Conservation (phyloP, 73 alveolate species). For the Paramecium caudatum region DNA sequence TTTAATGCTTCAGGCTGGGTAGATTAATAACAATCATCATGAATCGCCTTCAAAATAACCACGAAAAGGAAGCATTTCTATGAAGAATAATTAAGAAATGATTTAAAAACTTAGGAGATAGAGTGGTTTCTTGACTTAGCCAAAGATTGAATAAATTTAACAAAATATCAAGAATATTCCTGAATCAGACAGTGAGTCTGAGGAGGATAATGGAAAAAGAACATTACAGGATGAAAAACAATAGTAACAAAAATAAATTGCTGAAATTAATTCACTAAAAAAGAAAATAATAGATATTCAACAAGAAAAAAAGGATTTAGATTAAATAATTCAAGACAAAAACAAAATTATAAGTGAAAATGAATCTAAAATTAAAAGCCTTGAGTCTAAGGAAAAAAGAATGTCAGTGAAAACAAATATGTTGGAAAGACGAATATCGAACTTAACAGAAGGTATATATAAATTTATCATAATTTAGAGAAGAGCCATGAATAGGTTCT, state of each 20-base stretch:
- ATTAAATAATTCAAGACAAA: neutral
- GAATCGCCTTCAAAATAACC: neutral
- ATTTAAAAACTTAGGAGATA: neutral
- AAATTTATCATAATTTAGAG: neutral
- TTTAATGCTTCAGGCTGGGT: neutral
- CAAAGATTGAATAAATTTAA: slow-evolving; percentile 29
- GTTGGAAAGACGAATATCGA: neutral
- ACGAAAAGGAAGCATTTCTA: neutral
- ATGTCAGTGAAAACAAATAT: neutral
- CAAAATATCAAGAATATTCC: neutral
- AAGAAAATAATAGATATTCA: neutral
- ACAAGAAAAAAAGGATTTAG: neutral
- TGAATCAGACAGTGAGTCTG: slow-evolving; percentile 15
- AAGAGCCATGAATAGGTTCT: neutral
- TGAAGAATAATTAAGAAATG: neutral
- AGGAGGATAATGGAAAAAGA: neutral
- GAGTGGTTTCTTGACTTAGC: neutral
- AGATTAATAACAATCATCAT: neutral
- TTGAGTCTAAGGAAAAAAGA: neutral
- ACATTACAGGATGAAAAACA: neutral
- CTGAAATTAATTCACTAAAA: neutral
- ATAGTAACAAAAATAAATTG: neutral
- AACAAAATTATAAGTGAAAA: neutral
- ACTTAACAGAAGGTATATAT: slow-evolving; percentile 16
- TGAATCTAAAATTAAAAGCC: neutral